Conservation (phyloP, 2,329 filamentous ascomycete species). For the Leptographium flavum region DNA sequence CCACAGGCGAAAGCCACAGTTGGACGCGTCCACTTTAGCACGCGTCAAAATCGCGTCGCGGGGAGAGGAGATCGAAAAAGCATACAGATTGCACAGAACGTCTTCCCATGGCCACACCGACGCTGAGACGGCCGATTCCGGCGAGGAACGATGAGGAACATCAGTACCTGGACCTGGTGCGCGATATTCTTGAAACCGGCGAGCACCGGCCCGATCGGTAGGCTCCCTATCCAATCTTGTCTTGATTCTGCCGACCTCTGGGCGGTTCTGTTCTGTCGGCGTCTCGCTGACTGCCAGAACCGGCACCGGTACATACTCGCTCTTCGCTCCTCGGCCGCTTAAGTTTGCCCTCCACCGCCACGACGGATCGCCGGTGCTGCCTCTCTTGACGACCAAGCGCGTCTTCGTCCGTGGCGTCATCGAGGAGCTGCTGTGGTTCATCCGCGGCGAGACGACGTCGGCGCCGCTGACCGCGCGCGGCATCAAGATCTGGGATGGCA, state of each 20-base stretch:
- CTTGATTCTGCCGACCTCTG: not conserved
- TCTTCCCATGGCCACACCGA: too few species aligned
- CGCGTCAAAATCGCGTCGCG: too few species aligned
- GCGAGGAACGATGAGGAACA: slow-evolving; percentile 50
- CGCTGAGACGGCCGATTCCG: too few species aligned
- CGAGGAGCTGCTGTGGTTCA: slow-evolving; percentile 91
- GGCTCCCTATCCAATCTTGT: not conserved
- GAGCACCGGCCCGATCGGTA: slow-evolving; percentile 83
- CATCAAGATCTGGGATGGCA: slow-evolving; percentile 97
- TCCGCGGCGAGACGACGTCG: slow-evolving; percentile 72
- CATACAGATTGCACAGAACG: too few species aligned
- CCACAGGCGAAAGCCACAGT: too few species aligned
- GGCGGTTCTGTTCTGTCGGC: not conserved
- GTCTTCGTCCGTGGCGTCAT: slow-evolving; percentile 86
- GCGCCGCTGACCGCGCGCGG: slow-evolving; percentile 60
- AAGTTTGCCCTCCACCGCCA: slow-evolving; percentile 71
- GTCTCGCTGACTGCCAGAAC: slow-evolving; percentile 39
- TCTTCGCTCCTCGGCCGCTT: slow-evolving; percentile 77
- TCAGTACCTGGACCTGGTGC: slow-evolving; percentile 85
- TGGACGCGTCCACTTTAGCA: too few species aligned
- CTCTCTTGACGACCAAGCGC: slow-evolving; percentile 92
- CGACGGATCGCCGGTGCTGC: slow-evolving; percentile 54
- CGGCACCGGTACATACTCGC: slow-evolving; percentile 78
- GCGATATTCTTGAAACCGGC: slow-evolving; percentile 65
- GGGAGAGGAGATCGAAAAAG: too few species aligned